Evolutionary conservation across 2,329 filamentous ascomycete species (phyloP).

Genomic region (Pseudogymnoascus sp.): DNA sequence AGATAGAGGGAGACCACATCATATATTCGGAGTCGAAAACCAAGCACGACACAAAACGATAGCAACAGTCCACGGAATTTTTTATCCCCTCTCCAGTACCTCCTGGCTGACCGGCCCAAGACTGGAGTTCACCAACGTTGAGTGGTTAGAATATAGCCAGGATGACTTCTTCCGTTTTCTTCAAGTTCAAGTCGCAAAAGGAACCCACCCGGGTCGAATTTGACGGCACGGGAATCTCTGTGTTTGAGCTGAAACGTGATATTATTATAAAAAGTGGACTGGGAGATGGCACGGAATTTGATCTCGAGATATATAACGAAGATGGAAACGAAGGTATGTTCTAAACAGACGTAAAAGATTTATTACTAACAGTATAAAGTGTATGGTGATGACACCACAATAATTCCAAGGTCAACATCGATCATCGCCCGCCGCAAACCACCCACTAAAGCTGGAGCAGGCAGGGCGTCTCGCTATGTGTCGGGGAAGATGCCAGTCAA

Average conservation of each 20-base stretch:
- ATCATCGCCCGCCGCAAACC: slow-evolving; percentile 84
- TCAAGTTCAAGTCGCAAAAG: slow-evolving; percentile 99
- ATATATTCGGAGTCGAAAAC: background rate
- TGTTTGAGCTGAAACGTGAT: slow-evolving; percentile 97
- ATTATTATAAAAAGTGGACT: slow-evolving; percentile 92
- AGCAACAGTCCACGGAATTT: slow-evolving; percentile 11
- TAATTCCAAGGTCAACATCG: slow-evolving; percentile 89
- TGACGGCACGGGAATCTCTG: slow-evolving; percentile 93
- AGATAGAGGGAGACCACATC: background rate
- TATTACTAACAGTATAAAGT: slow-evolving; percentile 47
- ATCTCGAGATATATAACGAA: slow-evolving; percentile 88
- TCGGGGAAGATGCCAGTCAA: slow-evolving; percentile 90
- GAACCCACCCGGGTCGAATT: slow-evolving; percentile 92
- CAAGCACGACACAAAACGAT: background rate
- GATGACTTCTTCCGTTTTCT: slow-evolving; percentile 75
- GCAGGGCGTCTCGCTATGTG: slow-evolving; percentile 88
- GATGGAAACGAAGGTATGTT: slow-evolving; percentile 80
- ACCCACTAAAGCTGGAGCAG: slow-evolving; percentile 75
- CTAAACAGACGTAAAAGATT: background rate
- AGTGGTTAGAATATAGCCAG: slow-evolving; percentile 16
- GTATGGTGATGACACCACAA: slow-evolving; percentile 96
- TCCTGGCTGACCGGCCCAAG: slow-evolving; percentile 1
- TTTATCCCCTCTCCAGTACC: slow-evolving; percentile 5
- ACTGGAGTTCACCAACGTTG: background rate
- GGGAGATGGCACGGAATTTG: slow-evolving; percentile 93